Evolutionary conservation across 2,329 filamentous ascomycete genomes (phyloP), one percentile per base, ranked within the genome.

Genomic region (Aspergillus flavus): DNA sequence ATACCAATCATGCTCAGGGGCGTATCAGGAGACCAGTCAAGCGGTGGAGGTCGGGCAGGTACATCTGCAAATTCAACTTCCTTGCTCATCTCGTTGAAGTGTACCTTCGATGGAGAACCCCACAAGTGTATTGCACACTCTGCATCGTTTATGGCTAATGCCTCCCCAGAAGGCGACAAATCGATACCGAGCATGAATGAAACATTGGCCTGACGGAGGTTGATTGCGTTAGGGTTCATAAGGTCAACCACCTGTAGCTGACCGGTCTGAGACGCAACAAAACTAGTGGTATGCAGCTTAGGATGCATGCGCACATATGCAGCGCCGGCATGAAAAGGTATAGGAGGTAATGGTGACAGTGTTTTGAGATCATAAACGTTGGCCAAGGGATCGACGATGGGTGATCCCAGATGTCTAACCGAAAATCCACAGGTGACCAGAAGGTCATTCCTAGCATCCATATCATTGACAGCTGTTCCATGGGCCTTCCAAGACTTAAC

Each of bases 221-320:
- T 94, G 73, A 92, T 93, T 23, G 92, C 90, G 73, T 96, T 94
- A 0, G 93, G 92, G 66, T 97, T 97, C 87, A 96, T 93, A 6
- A 99, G 86, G 76, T 99, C 95, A 57, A 98, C 93, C 16, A 98
- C 91, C 75, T 99, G 94, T 76, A 99, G 91, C 77, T 97, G 93
- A 1, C 96, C 95, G 50, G 88, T 91, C 72, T 96, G 93, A 3
- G 94, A 97, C 32, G 94, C 89, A 57, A 99, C 92, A 64, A 99
- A 94, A 71, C 92, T 94, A 0, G 96, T 98, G 0, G 95, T 97
- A 23, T 93, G 90, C 86, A 99, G 91, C 71, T 93, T 90, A 1
- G 96, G 95, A 76, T 99, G 95, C 91, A 99, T 95, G 63, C 95
- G 89, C 48, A 97, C 94, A 80, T 93, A 96, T 41, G 95, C 94